Evolutionary conservation across 2,329 filamentous ascomycete genomes (phyloP), one percentile per base, ranked within the genome.

Genomic region (Verticillium longisporum): DNA sequence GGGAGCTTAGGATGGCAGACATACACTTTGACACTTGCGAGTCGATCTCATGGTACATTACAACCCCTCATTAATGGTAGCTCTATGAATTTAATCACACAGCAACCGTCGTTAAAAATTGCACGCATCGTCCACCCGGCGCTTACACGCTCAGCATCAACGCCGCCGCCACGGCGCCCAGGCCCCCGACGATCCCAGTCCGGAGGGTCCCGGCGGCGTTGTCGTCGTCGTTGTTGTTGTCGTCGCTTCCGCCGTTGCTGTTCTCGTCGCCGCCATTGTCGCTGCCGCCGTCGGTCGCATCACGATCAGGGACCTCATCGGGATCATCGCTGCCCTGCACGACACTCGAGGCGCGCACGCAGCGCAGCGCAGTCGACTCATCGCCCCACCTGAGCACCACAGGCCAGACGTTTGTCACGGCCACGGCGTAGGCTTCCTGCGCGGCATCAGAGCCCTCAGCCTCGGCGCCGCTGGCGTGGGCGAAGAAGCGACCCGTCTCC

Each of bases 361-460:
- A 57, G 14, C 56, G 56, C 56, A 57, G n/a, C 5, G 56, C 37
- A 13, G 34, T 26, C 56, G 56, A 45, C 15, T 56, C 33, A 11
- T 57, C 37, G 15, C 37, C 56, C 32, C 32, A 38, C 21, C 4
- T 37, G 11, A 57, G 18, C 26, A 57, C 37, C n/a, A 57, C 56
- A 6, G 56, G 56, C 56, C 56, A 57, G 13, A 57, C 37, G 33
- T 57, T 36, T 3, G 56, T 57, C 13, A 57, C 56, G 56, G 56
- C 56, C 4, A 26, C 26, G 34, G 56, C 56, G 18, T 57, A 57
- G 33, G 56, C 56, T 6, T 65, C 63, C 53, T 67, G 65, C 18
- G 66, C 64, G 41, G 63, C 54, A 14, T 55, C 54, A 21, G 54
- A 55, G 54, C 31, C 37, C 32, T 31, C 56, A 33, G 26, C 37